phyloP scores from a whole-genome alignment of 2,329 filamentous ascomycete genomes.

The Ophiostoma sp. region DNA sequence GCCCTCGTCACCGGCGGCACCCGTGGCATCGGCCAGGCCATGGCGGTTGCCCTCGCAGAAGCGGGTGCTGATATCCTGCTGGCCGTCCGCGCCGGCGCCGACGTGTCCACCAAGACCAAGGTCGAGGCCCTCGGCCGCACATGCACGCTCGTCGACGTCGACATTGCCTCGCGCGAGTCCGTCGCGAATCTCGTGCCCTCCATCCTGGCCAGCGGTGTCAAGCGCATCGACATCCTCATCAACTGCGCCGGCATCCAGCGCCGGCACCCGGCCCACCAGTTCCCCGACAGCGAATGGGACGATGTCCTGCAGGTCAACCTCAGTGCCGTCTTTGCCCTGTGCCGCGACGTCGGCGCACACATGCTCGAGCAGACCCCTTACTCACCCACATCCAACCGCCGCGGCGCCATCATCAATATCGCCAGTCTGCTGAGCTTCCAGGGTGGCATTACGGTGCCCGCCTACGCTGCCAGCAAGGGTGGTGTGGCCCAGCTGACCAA shows the following conservation, averaged over 20 bases:
- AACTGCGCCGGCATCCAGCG: slow-evolving; percentile 86
- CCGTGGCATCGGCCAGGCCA: slow-evolving; percentile 52
- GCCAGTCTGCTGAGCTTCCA: slow-evolving; percentile 77
- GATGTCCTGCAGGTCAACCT: slow-evolving; percentile 83
- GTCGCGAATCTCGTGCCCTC: slow-evolving; percentile 56
- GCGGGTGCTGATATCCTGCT: slow-evolving; percentile 54
- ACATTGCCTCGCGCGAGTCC: slow-evolving; percentile 57
- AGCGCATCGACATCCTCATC: slow-evolving; percentile 64
- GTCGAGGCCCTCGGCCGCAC: slow-evolving; percentile 62
- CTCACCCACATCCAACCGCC: slow-evolving; percentile 45
- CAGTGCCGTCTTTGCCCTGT: slow-evolving; percentile 70
- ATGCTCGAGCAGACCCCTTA: slow-evolving; percentile 56
- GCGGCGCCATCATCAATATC: slow-evolving; percentile 76
- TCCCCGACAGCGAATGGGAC: slow-evolving; percentile 72
- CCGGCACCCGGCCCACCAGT: slow-evolving; percentile 67
- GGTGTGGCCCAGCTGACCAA: slow-evolving; percentile 81
- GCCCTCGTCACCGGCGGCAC: slow-evolving; percentile 54
- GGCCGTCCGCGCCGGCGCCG: slow-evolving; percentile 35
- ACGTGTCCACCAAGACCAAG: slow-evolving; percentile 51
- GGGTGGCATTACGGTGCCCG: slow-evolving; percentile 80
- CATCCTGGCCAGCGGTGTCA: slow-evolving; percentile 41
- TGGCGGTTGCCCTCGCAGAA: slow-evolving; percentile 53
- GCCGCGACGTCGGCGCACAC: slow-evolving; percentile 71
- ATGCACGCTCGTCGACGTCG: slow-evolving; percentile 61
- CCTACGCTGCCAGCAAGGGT: slow-evolving; percentile 81